Evolutionary conservation across 2,329 filamentous ascomycete genomes (phyloP).

Genomic region (Cyphellophora europaea): DNA sequence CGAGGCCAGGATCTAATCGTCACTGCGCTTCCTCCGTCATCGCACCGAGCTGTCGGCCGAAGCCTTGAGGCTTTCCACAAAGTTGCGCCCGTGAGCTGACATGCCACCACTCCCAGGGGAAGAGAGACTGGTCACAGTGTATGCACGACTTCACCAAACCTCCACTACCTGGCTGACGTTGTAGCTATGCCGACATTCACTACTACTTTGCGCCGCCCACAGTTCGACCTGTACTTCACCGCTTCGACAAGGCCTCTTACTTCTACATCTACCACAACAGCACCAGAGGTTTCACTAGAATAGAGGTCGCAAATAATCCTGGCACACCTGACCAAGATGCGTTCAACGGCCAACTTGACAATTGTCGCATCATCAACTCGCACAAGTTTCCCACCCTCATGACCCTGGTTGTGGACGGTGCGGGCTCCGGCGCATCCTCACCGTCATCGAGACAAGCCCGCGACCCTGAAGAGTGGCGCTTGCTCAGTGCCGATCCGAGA

Average conservation of each 20-base stretch:
- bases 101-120: slow-evolving; percentile 39
- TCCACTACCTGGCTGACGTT: slow-evolving; percentile 1
- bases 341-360: slow-evolving; percentile 48
- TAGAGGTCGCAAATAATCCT: slow-evolving; percentile 56
- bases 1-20: too few relatives aligned
- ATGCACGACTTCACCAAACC: slow-evolving; percentile 18
- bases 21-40: too few relatives aligned
- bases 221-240: slow-evolving; percentile 48
- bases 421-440: slow-evolving; percentile 11
- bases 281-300: slow-evolving; percentile 41
- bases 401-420: slow-evolving; percentile 45
- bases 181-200: slow-evolving; percentile 55
- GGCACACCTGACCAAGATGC: slow-evolving; percentile 56
- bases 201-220: slow-evolving; percentile 52
- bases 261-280: slow-evolving; percentile 55
- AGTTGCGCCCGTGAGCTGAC: too few relatives aligned
- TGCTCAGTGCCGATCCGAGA: slow-evolving; percentile 43
- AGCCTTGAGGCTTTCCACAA: too few relatives aligned
- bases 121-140: slow-evolving; percentile 38
- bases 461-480: slow-evolving; percentile 43
- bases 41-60: too few relatives aligned
- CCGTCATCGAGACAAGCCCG: slow-evolving; percentile 16
- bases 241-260: slow-evolving; percentile 57
- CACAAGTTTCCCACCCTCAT: slow-evolving; percentile 51
- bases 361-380: slow-evolving; percentile 44